Evolutionary conservation across 768 basidiomycete species (phyloP).

Genomic region (Leccinellum albellum): DNA sequence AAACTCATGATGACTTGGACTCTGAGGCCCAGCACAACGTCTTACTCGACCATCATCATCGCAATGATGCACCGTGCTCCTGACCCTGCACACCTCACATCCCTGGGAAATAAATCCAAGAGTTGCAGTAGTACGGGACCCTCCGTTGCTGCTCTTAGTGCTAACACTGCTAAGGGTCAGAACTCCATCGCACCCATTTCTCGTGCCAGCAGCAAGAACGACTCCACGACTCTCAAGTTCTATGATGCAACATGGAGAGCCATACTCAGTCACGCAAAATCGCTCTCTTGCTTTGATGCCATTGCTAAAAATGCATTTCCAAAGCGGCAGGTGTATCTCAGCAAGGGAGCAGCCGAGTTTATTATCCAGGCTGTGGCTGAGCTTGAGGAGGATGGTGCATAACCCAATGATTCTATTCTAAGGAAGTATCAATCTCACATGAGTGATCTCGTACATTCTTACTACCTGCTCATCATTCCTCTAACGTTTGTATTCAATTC

Average conservation of each 20-base stretch:
- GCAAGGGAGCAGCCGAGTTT: background rate
- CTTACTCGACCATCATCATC: background rate
- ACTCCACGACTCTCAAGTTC: background rate
- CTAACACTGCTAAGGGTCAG: background rate
- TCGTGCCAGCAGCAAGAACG: background rate
- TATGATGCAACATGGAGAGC: background rate
- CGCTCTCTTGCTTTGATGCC: background rate
- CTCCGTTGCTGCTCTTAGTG: background rate
- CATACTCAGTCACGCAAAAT: background rate
- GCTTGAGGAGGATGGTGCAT: background rate
- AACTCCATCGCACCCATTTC: background rate
- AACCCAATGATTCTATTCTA: background rate
- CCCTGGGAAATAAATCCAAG: background rate
- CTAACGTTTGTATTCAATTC: background rate
- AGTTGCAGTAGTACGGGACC: background rate
- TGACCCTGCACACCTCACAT: background rate
- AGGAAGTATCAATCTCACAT: background rate
- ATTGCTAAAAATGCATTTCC: background rate
- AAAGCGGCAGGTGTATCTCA: background rate
- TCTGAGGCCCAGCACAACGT: background rate
- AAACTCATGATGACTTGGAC: background rate
- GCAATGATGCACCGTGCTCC: background rate
- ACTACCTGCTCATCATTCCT: background rate
- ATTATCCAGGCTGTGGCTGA: background rate
- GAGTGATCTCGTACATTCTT: background rate